These are phyloP conservation scores for Cardiosporidium cionae DNA, from an alignment of 169 alveolate genomes.

Conservation along the genomic window DNA sequence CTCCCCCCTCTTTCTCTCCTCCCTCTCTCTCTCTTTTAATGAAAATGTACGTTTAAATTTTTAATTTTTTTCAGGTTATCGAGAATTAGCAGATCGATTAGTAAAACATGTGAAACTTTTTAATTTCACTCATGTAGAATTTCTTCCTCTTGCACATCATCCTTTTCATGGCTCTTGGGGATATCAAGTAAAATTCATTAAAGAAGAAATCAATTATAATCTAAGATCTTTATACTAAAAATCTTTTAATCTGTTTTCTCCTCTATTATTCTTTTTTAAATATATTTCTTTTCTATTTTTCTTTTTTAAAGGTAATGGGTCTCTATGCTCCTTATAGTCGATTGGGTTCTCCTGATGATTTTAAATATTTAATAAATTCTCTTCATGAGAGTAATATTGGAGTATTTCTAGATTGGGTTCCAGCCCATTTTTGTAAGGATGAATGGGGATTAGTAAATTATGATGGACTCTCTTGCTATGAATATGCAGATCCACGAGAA, in stretches of 20 bases:
- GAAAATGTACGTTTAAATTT: neutral
- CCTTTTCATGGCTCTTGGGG: constrained; percentile 67
- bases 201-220: too few relatives aligned
- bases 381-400: constrained; percentile 53
- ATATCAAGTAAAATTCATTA: constrained; percentile 43
- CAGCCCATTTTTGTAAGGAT: constrained; percentile 58
- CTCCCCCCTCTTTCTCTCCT: too few relatives aligned
- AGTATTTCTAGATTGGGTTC: constrained; percentile 52
- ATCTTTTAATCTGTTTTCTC: neutral
- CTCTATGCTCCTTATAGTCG: constrained; percentile 57
- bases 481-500: constrained; percentile 58
- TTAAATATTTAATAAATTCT: constrained; percentile 46
- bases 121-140: constrained; percentile 59
- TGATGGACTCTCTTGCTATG: constrained; percentile 55
- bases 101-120: constrained; percentile 43
- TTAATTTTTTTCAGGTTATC: constrained; percentile 21
- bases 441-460: constrained; percentile 54
- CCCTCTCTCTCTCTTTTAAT: neutral
- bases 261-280: neutral
- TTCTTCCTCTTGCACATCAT: constrained; percentile 58
- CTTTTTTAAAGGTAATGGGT: constrained; percentile 39
- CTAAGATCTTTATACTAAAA: neutral
- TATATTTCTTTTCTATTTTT: neutral
- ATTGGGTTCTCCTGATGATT: constrained; percentile 51
- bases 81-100: constrained; percentile 51